Evolutionary conservation across 2,329 filamentous ascomycete genomes (phyloP).

Genomic region (Torrubiella hemipterigena): DNA sequence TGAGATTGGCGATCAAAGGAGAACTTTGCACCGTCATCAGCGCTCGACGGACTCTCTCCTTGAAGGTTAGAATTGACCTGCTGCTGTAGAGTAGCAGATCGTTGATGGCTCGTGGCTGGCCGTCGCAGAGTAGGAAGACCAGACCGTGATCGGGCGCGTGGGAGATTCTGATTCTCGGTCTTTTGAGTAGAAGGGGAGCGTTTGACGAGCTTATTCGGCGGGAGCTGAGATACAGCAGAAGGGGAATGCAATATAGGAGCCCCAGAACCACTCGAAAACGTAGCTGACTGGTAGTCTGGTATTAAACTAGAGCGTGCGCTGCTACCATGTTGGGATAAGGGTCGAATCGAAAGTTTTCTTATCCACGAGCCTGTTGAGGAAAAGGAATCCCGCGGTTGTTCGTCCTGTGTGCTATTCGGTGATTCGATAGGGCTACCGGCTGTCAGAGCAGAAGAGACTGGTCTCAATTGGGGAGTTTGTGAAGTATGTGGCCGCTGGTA

Average conservation of each 20-base stretch:
- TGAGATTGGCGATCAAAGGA: slow-evolving; percentile 24
- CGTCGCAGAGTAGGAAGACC: slow-evolving; percentile 56
- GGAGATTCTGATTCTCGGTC: slow-evolving; percentile 26
- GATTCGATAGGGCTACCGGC: not conserved
- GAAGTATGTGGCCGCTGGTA: slow-evolving; percentile 23
- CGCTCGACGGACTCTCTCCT: too few relatives aligned
- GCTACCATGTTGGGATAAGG: slow-evolving; percentile 51
- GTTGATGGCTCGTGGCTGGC: slow-evolving; percentile 69
- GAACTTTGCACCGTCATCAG: too few relatives aligned
- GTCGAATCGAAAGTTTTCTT: slow-evolving; percentile 55
- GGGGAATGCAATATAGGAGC: slow-evolving; percentile 44
- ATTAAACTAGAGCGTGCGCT: slow-evolving; percentile 53
- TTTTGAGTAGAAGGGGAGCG: slow-evolving; percentile 47
- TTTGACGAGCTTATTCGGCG: slow-evolving; percentile 70
- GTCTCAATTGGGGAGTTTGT: too few relatives aligned
- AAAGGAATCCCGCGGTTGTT: slow-evolving; percentile 41
- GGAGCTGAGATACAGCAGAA: slow-evolving; percentile 29
- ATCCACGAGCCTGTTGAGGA: slow-evolving; percentile 62
- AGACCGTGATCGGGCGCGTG: slow-evolving; percentile 34
- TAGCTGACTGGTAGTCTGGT: slow-evolving; percentile 53
- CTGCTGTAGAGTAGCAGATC: slow-evolving; percentile 58
- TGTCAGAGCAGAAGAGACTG: slow-evolving; percentile 14
- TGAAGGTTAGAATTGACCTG: slow-evolving; percentile 24
- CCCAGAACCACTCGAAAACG: slow-evolving; percentile 54
- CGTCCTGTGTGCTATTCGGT: slow-evolving; percentile 10